Evolutionary conservation across 2,329 filamentous ascomycete genomes (phyloP), one percentile per base, ranked within the genome.

Genomic region (Penicillium glabrum): DNA sequence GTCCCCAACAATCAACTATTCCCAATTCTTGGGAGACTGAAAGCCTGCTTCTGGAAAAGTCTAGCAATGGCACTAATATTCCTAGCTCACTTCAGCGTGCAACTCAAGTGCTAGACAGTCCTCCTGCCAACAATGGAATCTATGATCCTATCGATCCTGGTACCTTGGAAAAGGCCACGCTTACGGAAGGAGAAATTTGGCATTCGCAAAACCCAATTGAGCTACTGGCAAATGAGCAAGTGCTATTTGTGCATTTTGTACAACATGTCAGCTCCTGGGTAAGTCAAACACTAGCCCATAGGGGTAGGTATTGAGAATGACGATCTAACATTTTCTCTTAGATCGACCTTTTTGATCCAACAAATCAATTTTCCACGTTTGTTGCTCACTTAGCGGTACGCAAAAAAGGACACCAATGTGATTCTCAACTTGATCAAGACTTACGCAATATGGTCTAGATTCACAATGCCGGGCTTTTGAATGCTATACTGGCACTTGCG

Each of bases 401-500:
- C 11, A 6, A 2, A 13, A 31, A 13, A 14, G 2, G 13, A n/a
- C n/a, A n/a, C n/a, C n/a, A n/a, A n/a, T n/a, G n/a, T n/a, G n/a
- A n/a, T n/a, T 19, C 26, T 19, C 6, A 10, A 2, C 1, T 13
- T 3, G 3, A 4, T 26, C 33, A 60, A 27, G 7, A n/a, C 29
- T 31, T 5, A 31, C 29, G 13, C 13, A 31, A 5, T 31, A 51
- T 56, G 9, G 46, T 37, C 29, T 23, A 63, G 59, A 57, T 61
- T 41, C 47, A 56, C n/a, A 67, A 69, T 53, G 60, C 63, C 5
- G 67, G 67, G 1, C 60, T 69, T 1, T 52, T 69, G 54, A 69
- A 69, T 31, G 68, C 68, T 1, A 65, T 69, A 21, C 56, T 70
- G 0, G 65, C 66, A n/a, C 63, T 70, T 51, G 61, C 66, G 29